Evolutionary conservation across 2,329 filamentous ascomycete species (phyloP).

Genomic region (Orbilia oligospora): DNA sequence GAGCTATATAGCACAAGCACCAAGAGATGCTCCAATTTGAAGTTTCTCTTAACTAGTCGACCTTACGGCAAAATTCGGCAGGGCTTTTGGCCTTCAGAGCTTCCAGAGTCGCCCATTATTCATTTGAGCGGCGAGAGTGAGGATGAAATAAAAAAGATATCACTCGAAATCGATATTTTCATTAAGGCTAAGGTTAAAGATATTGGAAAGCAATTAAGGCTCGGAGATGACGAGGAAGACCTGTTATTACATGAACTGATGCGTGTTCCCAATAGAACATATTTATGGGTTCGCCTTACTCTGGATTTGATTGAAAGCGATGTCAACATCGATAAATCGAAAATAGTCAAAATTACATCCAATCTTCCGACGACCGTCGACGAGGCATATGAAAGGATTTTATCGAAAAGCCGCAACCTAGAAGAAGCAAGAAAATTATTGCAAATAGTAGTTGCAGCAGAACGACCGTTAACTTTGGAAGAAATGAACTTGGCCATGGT

Average conservation of each 20-base stretch:
- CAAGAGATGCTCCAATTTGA: slow-evolving; percentile 63
- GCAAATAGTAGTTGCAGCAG: slow-evolving; percentile 10
- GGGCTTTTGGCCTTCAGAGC: slow-evolving; percentile 55
- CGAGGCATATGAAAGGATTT: slow-evolving; percentile 26
- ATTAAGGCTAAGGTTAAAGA: slow-evolving; percentile 43
- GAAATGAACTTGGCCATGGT: slow-evolving; percentile 28
- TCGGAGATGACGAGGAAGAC: neutral
- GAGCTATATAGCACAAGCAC: slow-evolving; percentile 62
- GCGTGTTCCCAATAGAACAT: slow-evolving; percentile 16
- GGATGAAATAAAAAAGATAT: slow-evolving; percentile 32
- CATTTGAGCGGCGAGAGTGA: slow-evolving; percentile 61
- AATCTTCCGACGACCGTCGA: slow-evolving; percentile 20
- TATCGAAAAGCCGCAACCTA: slow-evolving; percentile 24
- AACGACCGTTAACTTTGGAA: slow-evolving; percentile 19
- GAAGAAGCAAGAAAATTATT: slow-evolving; percentile 61
- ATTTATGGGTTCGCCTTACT: slow-evolving; percentile 57
- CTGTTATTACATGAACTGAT: slow-evolving; percentile 13
- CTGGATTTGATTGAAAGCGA: slow-evolving; percentile 16
- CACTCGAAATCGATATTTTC: slow-evolving; percentile 62
- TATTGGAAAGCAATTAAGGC: slow-evolving; percentile 1
- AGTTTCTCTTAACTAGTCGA: slow-evolving; percentile 67
- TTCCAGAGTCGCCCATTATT: slow-evolving; percentile 16
- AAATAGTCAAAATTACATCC: slow-evolving; percentile 5
- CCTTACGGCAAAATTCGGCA: slow-evolving; percentile 64
- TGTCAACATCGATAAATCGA: neutral